Conservation (phyloP, 371 early-diverging fungal species). For the Umbelopsis sp. region DNA sequence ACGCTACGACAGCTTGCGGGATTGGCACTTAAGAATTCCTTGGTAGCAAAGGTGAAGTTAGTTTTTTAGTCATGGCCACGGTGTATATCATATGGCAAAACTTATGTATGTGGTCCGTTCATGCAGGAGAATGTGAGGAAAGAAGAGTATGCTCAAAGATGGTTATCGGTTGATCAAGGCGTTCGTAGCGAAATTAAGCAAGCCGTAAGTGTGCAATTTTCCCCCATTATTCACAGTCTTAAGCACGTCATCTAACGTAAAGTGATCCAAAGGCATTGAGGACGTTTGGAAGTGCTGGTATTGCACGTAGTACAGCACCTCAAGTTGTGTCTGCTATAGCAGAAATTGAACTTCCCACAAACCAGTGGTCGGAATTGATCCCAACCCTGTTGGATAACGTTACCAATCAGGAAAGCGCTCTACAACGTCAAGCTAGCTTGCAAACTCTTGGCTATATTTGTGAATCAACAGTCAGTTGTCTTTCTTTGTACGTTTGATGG, state of each 20-base stretch:
- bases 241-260: neutral
- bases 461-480: slow-evolving; percentile 76
- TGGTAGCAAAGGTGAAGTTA: slow-evolving; percentile 77
- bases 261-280: slow-evolving; percentile 59
- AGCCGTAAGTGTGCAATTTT: slow-evolving; percentile 35
- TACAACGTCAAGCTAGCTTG: slow-evolving; percentile 75
- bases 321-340: slow-evolving; percentile 90
- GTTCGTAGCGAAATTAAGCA: slow-evolving; percentile 61
- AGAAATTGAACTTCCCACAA: slow-evolving; percentile 84
- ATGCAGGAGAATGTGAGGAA: slow-evolving; percentile 67
- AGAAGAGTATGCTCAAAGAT: slow-evolving; percentile 72
- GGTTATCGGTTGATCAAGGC: slow-evolving; percentile 68
- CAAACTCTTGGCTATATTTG: slow-evolving; percentile 92
- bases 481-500: neutral
- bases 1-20: slow-evolving; percentile 82
- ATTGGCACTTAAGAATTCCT: slow-evolving; percentile 88
- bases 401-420: slow-evolving; percentile 55
- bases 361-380: slow-evolving; percentile 89
- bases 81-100: neutral
- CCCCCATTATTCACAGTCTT: neutral
- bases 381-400: slow-evolving; percentile 75
- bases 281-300: slow-evolving; percentile 70
- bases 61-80: neutral
- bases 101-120: neutral
- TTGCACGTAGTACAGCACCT: slow-evolving; percentile 72